These are phyloP conservation scores for Helichrysum umbraculigerum DNA, from an alignment of 129 eudicot species.

Conservation along the genomic window DNA sequence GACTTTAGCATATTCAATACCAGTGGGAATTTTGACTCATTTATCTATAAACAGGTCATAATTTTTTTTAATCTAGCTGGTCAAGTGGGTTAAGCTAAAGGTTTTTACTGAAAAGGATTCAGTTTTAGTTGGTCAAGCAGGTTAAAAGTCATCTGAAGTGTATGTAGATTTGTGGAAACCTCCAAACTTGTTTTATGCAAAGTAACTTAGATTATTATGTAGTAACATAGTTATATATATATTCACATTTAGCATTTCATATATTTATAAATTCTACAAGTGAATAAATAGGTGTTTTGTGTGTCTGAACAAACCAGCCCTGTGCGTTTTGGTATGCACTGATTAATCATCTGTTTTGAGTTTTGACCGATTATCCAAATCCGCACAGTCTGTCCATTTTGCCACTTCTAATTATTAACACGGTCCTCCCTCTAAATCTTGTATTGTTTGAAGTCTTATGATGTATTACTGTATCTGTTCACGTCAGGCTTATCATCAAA, in stretches of 20 bases:
- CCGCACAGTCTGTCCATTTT: background rate
- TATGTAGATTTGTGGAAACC: background rate
- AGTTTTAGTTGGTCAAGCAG: background rate
- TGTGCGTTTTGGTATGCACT: background rate
- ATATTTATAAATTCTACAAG: too few relatives aligned
- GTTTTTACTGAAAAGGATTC: background rate
- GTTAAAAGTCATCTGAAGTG: background rate
- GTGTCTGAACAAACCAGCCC: background rate
- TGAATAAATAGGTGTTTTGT: background rate
- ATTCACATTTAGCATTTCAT: background rate
- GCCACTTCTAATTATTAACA: background rate
- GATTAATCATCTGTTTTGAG: background rate
- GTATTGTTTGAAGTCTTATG: slow-evolving; percentile 7
- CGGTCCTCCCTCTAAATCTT: background rate
- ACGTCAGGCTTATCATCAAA: slow-evolving; percentile 26
- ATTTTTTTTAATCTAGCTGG: background rate
- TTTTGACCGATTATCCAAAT: background rate
- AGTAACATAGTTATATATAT: background rate
- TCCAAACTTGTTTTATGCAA: background rate
- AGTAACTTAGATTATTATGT: background rate
- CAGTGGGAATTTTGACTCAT: background rate
- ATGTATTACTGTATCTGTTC: slow-evolving; percentile 6
- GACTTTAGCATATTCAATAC: background rate
- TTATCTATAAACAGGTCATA: background rate
- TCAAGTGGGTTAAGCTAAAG: background rate